Base-by-base conservation (phyloP, 2,329 filamentous ascomycete species). In the Cercospora beticola region DNA sequence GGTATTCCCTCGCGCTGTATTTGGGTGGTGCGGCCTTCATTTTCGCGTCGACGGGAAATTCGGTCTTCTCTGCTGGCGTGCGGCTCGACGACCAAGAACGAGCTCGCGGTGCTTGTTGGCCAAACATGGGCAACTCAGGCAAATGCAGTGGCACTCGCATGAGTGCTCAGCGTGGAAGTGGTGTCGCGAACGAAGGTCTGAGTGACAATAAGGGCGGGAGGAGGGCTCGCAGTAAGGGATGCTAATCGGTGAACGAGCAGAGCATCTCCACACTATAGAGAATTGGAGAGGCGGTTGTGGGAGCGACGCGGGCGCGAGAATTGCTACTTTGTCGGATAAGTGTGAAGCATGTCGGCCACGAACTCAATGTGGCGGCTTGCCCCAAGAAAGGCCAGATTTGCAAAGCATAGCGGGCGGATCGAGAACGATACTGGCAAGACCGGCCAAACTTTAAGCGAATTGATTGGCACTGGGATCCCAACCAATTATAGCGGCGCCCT, bases 1-100 rank as follows among this genome's bases (percentile, higher is more conserved):
- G 65, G 65, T 70, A 72, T 7, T 72, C 72, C 58, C 69, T 65
- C 21, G 70, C 68, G 33, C 59, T 72, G 46, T 65, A 65, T 69
- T 70, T 60, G 57, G 64, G 58, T 30, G 56, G 56, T 2, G 57
- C 64, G 43, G 70, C 57, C 64, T 69, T 70, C 66, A 70, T 68
- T 65, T 71, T 71, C 23, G 62, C 62, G 18, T 67, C 61, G 28
- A 61, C 46, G 54, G 49, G 65, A 18, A 64, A 46, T 26, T 69
- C 67, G 14, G 67, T 40, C 54, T 64, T 62, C 43, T 69, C 64
- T 62, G 62, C 61, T 36, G 67, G 52, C 33, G 67, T 61, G 58
- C 59, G 67, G 64, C 64, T 69, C 49, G 67, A 65, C 33, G 67
- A 66, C 67, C 67, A 68, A 16, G 66, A 68, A 26, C 67, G 67